phyloP scores from a whole-genome alignment of 306 rosid species.

The Lagenaria siceraria region DNA sequence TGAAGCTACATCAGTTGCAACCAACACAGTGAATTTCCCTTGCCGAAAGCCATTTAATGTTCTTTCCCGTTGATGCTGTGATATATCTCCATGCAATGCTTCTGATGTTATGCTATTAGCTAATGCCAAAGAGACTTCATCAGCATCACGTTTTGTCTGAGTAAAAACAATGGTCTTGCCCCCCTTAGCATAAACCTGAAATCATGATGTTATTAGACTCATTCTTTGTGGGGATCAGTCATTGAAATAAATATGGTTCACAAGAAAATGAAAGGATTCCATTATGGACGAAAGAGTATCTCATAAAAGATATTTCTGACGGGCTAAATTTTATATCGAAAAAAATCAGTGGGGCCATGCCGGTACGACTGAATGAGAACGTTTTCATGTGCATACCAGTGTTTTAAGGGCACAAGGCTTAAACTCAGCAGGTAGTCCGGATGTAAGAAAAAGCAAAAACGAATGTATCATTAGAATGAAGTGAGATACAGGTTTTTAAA shows the following conservation, averaged over 20 bases:
- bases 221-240: neutral
- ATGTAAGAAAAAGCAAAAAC: neutral
- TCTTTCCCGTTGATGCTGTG: conserved; percentile 97
- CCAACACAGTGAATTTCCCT: conserved; percentile 96
- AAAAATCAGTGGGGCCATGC: too few relatives aligned
- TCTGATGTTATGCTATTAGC: conserved; percentile 78
- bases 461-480: neutral
- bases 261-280: neutral
- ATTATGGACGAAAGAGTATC: neutral
- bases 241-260: neutral
- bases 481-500: neutral
- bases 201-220: conserved; percentile 13
- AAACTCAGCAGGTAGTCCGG: neutral
- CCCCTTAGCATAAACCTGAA: conserved; percentile 92
- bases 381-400: neutral
- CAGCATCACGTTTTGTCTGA: conserved; percentile 92
- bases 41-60: conserved; percentile 92
- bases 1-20: conserved; percentile 97
- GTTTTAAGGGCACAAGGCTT: neutral
- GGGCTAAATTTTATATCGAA: neutral
- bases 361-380: too few relatives aligned
- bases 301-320: neutral
- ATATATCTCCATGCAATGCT: conserved; percentile 98
- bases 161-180: conserved; percentile 99
- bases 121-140: conserved; percentile 88